Evolutionary conservation across 345 rosid genomes (phyloP).

Genomic region (Murraya koenigii): DNA sequence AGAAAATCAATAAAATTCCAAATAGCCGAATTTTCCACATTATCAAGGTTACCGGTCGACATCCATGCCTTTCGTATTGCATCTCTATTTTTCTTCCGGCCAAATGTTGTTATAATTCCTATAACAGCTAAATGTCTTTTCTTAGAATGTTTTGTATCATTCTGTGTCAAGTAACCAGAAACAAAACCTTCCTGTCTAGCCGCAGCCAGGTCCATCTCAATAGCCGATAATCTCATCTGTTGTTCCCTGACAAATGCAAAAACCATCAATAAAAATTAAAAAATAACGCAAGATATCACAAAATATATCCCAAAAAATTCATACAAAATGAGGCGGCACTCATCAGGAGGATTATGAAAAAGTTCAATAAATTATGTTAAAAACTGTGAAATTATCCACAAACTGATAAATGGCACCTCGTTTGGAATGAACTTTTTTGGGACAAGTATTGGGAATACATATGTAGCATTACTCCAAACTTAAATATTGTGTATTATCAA

Average conservation of each 20-base stretch:
- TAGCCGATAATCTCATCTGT: conserved; percentile 36
- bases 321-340: not conserved
- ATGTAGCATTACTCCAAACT: not conserved
- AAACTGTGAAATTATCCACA: not conserved
- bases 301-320: not conserved
- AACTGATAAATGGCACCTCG: not conserved
- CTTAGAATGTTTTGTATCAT: conserved; percentile 21
- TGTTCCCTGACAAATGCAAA: conserved; percentile 37
- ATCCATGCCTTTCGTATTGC: conserved; percentile 57
- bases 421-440: too few species aligned
- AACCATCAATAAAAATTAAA: conserved; percentile 10
- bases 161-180: conserved; percentile 20
- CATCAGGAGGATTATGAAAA: not conserved
- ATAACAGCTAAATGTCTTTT: conserved; percentile 42
- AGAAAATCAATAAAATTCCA: not conserved
- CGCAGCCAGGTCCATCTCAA: conserved; percentile 43
- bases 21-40: not conserved
- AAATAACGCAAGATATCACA: not conserved
- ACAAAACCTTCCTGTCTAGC: conserved; percentile 44
- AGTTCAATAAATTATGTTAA: not conserved
- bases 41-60: conserved; percentile 36
- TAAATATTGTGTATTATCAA: not conserved
- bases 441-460: not conserved
- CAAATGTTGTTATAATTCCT: conserved; percentile 49
- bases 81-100: conserved; percentile 52